phyloP scores from a whole-genome alignment of 441 rosid genomes.

The Viola pubescens region DNA sequence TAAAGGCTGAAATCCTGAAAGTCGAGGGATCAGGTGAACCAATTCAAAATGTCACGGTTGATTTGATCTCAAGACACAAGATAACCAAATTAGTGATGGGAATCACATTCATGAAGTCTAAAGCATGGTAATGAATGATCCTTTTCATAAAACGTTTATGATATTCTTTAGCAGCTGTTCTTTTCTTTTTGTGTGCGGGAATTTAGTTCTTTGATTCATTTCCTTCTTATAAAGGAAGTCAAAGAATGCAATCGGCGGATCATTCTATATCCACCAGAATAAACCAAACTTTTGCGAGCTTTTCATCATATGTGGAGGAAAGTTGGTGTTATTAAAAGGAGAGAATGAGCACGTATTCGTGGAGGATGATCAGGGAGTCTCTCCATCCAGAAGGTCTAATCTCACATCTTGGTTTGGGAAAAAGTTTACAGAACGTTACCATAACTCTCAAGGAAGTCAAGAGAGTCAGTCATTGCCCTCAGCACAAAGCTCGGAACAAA shows the following conservation, averaged over 20 bases:
- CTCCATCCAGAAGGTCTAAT: constrained; percentile 27
- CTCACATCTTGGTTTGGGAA: constrained; percentile 49
- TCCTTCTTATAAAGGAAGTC: constrained; percentile 40
- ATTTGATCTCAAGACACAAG: constrained; percentile 43
- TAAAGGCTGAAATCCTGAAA: constrained; percentile 51
- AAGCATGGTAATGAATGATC: constrained; percentile 37
- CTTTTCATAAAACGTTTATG: no score
- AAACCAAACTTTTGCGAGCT: constrained; percentile 63
- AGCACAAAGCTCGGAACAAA: constrained; percentile 11
- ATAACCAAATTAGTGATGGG: constrained; percentile 74
- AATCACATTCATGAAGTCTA: constrained; percentile 56
- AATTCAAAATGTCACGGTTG: constrained; percentile 41
- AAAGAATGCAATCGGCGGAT: constrained; percentile 50
- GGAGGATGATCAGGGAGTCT: constrained; percentile 37
- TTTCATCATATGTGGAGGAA: constrained; percentile 60
- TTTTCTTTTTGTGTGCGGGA: neutral
- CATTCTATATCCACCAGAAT: constrained; percentile 41
- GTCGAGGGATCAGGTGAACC: constrained; percentile 58
- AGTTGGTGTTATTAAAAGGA: constrained; percentile 38
- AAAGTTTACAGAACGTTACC: constrained; percentile 36
- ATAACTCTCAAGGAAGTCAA: neutral
- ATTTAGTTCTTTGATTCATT: neutral
- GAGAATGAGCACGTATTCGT: constrained; percentile 36
- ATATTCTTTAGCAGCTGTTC: no score
- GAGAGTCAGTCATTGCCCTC: no score